Percentiles rank a stretch among this genome's conserved stretches.
phyloP scores from a whole-genome alignment of 2,329 filamentous ascomycete species.

The Thielaviopsis punctulata region DNA sequence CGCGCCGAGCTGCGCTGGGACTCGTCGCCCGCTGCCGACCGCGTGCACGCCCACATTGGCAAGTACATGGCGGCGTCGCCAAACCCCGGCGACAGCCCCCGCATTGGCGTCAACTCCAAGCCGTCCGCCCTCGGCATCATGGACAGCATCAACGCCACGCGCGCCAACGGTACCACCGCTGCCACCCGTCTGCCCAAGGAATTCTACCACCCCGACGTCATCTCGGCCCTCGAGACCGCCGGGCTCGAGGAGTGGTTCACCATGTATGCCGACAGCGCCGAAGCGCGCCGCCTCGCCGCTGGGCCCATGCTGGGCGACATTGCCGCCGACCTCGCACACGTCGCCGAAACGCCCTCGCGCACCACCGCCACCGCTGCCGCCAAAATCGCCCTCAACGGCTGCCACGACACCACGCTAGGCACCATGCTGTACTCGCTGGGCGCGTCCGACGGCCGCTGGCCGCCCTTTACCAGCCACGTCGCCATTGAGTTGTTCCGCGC shows the following conservation, averaged over 20 bases:
- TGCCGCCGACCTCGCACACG: constrained; percentile 55
- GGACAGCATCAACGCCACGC: constrained; percentile 82
- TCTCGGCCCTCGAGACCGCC: constrained; percentile 55
- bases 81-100: constrained; percentile 39
- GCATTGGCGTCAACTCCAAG: constrained; percentile 66
- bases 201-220: constrained; percentile 67
- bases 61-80: constrained; percentile 50
- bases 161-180: constrained; percentile 54
- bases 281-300: constrained; percentile 82
- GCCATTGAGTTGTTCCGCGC: constrained; percentile 72
- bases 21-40: constrained; percentile 60
- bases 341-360: constrained; percentile 23
- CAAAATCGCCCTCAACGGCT: constrained; percentile 66
- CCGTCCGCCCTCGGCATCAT: constrained; percentile 65
- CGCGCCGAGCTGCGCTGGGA: constrained; percentile 61
- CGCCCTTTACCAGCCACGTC: constrained; percentile 82
- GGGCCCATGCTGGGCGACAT: constrained; percentile 73
- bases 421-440: constrained; percentile 62
- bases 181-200: constrained; percentile 62
- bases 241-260: constrained; percentile 84
- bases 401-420: constrained; percentile 86
- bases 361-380: background rate
- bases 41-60: constrained; percentile 58
- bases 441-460: constrained; percentile 64
- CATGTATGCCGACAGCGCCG: constrained; percentile 66